phyloP scores from a whole-genome alignment of 225 moss, liverwort and hornwort genomes.

The Sphagnum contortum region DNA sequence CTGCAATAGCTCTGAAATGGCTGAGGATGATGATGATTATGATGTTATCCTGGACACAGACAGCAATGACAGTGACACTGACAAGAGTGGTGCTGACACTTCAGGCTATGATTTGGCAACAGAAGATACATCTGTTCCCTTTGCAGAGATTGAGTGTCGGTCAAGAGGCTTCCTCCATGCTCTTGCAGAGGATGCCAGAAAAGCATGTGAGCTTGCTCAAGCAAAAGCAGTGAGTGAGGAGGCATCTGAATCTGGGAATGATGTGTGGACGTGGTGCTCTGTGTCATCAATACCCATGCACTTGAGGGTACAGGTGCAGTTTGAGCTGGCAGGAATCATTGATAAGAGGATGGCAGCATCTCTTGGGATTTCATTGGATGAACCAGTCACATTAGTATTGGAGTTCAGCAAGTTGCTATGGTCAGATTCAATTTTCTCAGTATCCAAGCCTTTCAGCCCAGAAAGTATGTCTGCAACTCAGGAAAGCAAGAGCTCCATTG shows the following conservation, averaged over 20 bases:
- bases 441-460: slow-evolving; percentile 10
- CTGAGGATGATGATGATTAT: slow-evolving; percentile 8
- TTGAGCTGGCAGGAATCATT: slow-evolving; percentile 45
- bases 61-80: slow-evolving; percentile 8
- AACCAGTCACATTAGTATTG: slow-evolving; percentile 26
- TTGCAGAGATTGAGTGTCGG: slow-evolving; percentile 11
- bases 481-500: not conserved
- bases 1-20: not conserved
- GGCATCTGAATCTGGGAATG: slow-evolving; percentile 11
- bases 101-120: slow-evolving; percentile 22
- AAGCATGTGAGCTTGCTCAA: slow-evolving; percentile 26
- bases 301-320: slow-evolving; percentile 31
- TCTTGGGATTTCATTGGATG: slow-evolving; percentile 30
- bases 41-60: not conserved
- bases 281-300: slow-evolving; percentile 23
- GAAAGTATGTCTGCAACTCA: slow-evolving; percentile 21
- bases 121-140: slow-evolving; percentile 1
- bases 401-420: slow-evolving; percentile 43
- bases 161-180: slow-evolving; percentile 23
- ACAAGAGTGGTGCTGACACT: slow-evolving; percentile 12
- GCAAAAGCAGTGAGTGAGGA: not conserved
- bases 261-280: slow-evolving; percentile 31
- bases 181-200: slow-evolving; percentile 28
- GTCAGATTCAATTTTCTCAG: slow-evolving; percentile 20
- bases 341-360: slow-evolving; percentile 41